Base-by-base conservation (phyloP, 2,329 filamentous ascomycete species). In the Periconia digitata region DNA sequence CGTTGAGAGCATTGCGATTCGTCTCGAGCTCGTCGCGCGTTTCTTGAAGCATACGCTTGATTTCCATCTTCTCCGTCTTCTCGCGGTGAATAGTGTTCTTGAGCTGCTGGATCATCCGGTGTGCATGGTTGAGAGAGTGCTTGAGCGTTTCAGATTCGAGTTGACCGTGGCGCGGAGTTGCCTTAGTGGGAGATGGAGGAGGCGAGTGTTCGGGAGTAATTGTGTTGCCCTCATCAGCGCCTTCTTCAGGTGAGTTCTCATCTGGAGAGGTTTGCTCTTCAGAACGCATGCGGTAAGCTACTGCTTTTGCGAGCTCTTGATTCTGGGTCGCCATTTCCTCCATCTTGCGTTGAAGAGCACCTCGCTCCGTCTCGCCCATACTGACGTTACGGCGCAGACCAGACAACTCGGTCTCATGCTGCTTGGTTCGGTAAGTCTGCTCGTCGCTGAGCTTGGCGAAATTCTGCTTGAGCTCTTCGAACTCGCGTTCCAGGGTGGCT, bases 31-130 rank as follows among this genome's bases (percentile, higher is more conserved):
- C 94, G 67, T 99, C 94, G 29, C 92, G 85, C 20, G 92, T 87
- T 63, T 99, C 94, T 74, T 97, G 92, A 23, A 97, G 83, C 82
- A 99, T 90, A 50, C 92, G 88, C 73, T 90, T 92, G 45, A 97
- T 82, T 72, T 99, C 94, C 22, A 97, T 83, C 78, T 96, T 99
- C 72, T 99, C 94, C 0, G 92, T 96, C 84, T 97, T 99, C 72
- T 99, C 94, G 27, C 94, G 88, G 71, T 99, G 92, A 40, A 97
- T 89, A 63, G 92, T 95, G 70, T 88, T 91, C 72, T 95, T 91
- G 59, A 97, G 83, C 63, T 90, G 95, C 70, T 97, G 92, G 50
- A 99, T 96, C 74, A 95, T 96, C 49, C 92, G 85, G 70, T 97
- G 94, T 34, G 94, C 92, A 69, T 99, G 94, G 58, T 91, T 87